phyloP scores from a whole-genome alignment of 139 green algal genomes.

The Dunaliella primolecta region DNA sequence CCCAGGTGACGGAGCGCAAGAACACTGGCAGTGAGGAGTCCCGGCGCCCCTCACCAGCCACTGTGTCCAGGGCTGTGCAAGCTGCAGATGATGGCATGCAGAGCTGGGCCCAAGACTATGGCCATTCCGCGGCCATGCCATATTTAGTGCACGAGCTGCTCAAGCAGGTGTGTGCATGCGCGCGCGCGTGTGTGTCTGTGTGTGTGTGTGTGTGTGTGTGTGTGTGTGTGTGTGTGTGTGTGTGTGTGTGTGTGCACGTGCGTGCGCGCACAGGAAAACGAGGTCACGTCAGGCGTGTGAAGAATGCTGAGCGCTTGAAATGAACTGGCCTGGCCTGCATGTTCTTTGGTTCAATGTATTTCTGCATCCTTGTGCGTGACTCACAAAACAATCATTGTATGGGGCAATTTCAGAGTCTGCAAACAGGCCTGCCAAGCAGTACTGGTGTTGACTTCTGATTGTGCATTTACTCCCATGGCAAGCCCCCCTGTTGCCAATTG shows the following conservation, averaged over 20 bases:
- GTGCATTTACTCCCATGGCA: too few relatives aligned
- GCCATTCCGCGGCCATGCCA: background rate
- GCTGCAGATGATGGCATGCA: background rate
- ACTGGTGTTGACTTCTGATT: too few relatives aligned
- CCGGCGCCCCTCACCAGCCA: background rate
- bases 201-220: background rate
- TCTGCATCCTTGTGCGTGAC: too few relatives aligned
- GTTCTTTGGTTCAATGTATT: too few relatives aligned
- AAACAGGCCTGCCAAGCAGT: too few relatives aligned
- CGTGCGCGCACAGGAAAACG: background rate
- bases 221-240: background rate
- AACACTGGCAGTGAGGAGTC: background rate
- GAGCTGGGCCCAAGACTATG: background rate
- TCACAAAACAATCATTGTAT: too few relatives aligned
- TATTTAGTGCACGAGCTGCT: background rate
- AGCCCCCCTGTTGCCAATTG: too few relatives aligned
- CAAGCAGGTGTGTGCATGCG: background rate
- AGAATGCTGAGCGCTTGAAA: too few relatives aligned
- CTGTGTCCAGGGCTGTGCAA: background rate
- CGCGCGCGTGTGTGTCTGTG: background rate
- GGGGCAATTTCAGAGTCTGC: too few relatives aligned
- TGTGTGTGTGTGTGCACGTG: background rate
- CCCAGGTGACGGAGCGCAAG: background rate
- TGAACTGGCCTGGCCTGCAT: too few relatives aligned
- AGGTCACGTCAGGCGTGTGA: too few relatives aligned